Conservation (phyloP, 2,329 filamentous ascomycete species). For the Colletotrichum sp. region DNA sequence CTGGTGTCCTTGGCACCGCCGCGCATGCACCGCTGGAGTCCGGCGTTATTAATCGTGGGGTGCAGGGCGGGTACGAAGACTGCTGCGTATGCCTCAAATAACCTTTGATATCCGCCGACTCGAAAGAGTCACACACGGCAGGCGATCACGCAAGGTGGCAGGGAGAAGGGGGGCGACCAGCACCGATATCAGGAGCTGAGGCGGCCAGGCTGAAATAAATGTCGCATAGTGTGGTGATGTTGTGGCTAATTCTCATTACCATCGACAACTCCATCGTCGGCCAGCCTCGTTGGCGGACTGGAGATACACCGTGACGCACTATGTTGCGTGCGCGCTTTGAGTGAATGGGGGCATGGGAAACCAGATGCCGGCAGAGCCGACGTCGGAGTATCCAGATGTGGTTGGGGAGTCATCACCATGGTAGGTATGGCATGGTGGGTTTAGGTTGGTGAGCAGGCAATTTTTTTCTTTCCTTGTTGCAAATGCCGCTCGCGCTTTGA, state of each 20-base stretch:
- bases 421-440: background rate
- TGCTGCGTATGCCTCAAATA: conserved; percentile 16
- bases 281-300: background rate
- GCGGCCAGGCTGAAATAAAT: conserved; percentile 2
- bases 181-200: background rate
- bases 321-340: background rate
- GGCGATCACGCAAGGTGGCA: conserved; percentile 12
- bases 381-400: conserved; percentile 15
- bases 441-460: background rate
- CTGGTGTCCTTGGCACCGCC: background rate
- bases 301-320: conserved; percentile 1
- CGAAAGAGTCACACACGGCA: conserved; percentile 7
- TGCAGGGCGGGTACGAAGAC: conserved; percentile 9
- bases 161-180: background rate
- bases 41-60: conserved; percentile 19
- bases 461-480: background rate
- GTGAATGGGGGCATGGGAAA: background rate
- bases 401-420: conserved; percentile 3
- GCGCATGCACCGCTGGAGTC: conserved; percentile 8
- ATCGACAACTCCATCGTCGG: background rate
- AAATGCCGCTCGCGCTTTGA: background rate
- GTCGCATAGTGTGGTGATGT: conserved; percentile 1
- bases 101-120: conserved; percentile 10
- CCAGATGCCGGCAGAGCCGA: conserved; percentile 7
- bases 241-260: conserved; percentile 15